Conservation (phyloP, 345 rosid species). For the Mallotus nudiflorus region DNA sequence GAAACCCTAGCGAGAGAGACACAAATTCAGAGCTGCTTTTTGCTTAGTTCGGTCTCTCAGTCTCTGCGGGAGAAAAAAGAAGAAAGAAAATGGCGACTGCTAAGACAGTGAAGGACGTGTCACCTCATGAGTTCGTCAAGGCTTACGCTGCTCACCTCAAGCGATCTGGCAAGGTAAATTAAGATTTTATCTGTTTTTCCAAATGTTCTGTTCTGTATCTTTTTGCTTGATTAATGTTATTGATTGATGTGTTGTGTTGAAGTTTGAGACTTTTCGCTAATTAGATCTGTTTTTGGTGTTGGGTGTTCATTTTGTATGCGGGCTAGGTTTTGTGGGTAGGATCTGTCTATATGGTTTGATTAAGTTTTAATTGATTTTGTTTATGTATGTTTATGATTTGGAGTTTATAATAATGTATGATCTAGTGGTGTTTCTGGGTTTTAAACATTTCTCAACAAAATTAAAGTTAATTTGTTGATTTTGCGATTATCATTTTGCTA, state of each 20-base stretch:
- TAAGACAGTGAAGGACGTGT: conserved; percentile 77
- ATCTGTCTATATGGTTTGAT: too few relatives aligned
- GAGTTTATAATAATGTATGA: too few relatives aligned
- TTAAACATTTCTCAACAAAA: too few relatives aligned
- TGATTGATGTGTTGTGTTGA: neutral
- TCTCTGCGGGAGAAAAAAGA: too few relatives aligned
- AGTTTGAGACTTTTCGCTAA: neutral
- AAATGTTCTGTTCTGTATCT: neutral
- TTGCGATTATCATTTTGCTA: neutral
- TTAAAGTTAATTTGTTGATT: neutral
- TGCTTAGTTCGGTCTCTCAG: too few relatives aligned
- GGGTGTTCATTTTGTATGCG: neutral
- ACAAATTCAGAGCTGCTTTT: neutral
- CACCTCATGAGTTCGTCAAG: conserved; percentile 85
- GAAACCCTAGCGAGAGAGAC: neutral
- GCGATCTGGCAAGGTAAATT: conserved; percentile 85
- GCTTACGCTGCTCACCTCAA: conserved; percentile 89
- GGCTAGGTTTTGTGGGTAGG: too few relatives aligned
- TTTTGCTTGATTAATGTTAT: too few relatives aligned
- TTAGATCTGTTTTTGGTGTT: conserved; percentile 7
- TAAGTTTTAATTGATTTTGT: too few relatives aligned
- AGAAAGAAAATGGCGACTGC: conserved; percentile 41
- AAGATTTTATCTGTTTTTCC: neutral
- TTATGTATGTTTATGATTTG: too few relatives aligned
- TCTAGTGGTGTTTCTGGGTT: too few relatives aligned